Evolutionary conservation across 768 basidiomycete species (phyloP).

Genomic region (Boletus reticulatus): DNA sequence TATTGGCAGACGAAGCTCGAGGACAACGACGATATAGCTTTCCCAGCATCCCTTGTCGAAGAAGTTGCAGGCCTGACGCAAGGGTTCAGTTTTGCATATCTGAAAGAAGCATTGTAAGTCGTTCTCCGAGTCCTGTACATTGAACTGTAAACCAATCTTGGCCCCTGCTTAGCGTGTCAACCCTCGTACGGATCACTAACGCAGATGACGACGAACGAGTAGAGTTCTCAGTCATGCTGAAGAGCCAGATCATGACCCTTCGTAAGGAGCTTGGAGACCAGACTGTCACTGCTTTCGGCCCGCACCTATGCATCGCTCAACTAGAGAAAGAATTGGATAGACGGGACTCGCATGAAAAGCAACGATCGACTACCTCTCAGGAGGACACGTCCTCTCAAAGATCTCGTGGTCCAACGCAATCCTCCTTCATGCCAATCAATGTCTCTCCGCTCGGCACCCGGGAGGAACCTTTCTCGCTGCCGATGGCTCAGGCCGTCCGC

Average conservation of each 20-base stretch:
- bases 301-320: neutral
- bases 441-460: neutral
- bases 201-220: constrained; percentile 48
- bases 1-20: constrained; percentile 83
- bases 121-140: neutral
- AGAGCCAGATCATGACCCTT: constrained; percentile 58
- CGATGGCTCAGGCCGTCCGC: neutral
- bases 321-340: neutral
- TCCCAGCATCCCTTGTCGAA: constrained; percentile 62
- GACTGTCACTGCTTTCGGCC: neutral
- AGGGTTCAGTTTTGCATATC: constrained; percentile 80
- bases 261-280: constrained; percentile 63
- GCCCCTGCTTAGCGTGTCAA: constrained; percentile 53
- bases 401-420: neutral
- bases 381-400: neutral
- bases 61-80: constrained; percentile 60
- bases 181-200: constrained; percentile 63
- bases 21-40: constrained; percentile 57
- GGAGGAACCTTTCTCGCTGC: neutral
- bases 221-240: constrained; percentile 50
- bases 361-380: neutral
- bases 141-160: neutral
- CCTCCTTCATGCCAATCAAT: neutral
- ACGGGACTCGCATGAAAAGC: neutral
- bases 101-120: constrained; percentile 87